These are phyloP conservation scores for Ustilago hordei DNA, from an alignment of 1,284 basidiomycete species.

Conservation along the genomic window DNA sequence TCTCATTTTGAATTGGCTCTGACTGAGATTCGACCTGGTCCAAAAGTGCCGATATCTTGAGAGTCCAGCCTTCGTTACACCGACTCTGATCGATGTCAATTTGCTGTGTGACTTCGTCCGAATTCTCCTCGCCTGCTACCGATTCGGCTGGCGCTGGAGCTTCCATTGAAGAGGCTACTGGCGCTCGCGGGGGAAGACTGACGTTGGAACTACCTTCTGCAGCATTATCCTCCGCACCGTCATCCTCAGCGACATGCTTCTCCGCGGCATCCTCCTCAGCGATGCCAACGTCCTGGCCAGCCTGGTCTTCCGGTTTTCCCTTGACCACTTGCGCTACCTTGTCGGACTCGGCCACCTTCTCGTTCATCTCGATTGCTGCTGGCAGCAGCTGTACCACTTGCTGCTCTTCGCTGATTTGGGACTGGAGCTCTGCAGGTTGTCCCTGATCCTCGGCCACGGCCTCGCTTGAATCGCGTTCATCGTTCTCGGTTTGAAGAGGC, in stretches of 20 bases:
- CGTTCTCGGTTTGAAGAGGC: background rate
- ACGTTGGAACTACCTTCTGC: too few relatives aligned
- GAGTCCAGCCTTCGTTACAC: background rate
- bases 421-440: background rate
- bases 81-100: background rate
- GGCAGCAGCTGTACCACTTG: background rate
- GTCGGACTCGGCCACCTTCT: background rate
- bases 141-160: background rate
- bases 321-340: background rate
- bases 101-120: background rate
- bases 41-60: constrained; percentile 6
- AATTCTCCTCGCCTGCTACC: background rate
- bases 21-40: background rate
- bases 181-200: background rate
- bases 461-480: background rate
- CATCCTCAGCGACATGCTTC: too few relatives aligned
- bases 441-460: background rate
- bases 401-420: background rate
- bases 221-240: too few relatives aligned
- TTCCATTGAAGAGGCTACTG: background rate
- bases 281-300: background rate
- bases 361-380: background rate
- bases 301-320: background rate
- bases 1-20: background rate
- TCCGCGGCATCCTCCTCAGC: too few relatives aligned